Percentiles rank a stretch among this genome's conserved stretches.
Evolutionary conservation across 208 protist genomes (phyloP).

Genomic region (Angomonas deanei): DNA sequence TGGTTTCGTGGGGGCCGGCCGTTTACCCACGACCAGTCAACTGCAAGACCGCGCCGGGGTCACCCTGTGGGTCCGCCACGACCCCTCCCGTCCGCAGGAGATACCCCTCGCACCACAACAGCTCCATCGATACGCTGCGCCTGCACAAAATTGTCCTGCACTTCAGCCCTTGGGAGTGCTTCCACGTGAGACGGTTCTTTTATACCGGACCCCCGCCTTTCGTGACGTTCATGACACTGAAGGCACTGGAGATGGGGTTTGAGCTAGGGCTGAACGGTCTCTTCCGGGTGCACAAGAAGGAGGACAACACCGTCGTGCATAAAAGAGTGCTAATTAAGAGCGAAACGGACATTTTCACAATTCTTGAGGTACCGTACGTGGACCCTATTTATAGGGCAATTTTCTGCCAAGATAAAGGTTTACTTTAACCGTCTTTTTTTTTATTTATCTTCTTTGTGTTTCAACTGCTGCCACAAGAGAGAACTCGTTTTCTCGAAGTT

Average conservation of each 20-base stretch:
- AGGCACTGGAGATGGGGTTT: conserved; percentile 33
- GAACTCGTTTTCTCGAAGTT: background rate
- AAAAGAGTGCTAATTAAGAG: conserved; percentile 21
- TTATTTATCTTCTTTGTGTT: conserved; percentile 7
- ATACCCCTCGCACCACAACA: conserved; percentile 13
- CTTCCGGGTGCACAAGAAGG: conserved; percentile 14
- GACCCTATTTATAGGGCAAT: conserved; percentile 52
- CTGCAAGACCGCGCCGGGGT: background rate
- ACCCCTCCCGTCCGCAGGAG: conserved; percentile 14
- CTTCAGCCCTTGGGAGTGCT: conserved; percentile 27
- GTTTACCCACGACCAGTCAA: conserved; percentile 1
- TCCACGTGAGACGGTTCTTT: conserved; percentile 39
- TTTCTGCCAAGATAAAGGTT: conserved; percentile 44
- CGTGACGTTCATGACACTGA: conserved; percentile 40
- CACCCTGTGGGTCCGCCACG: conserved; percentile 23
- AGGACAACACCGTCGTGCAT: background rate
- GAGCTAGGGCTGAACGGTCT: conserved; percentile 51
- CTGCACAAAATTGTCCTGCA: conserved; percentile 31
- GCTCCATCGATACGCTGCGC: conserved; percentile 15
- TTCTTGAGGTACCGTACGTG: conserved; percentile 44
- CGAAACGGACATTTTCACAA: conserved; percentile 43
- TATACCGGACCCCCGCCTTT: conserved; percentile 60
- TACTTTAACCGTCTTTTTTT: background rate
- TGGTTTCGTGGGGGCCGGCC: conserved; percentile 33
- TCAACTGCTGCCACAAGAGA: too few relatives aligned